Evolutionary conservation across 2,329 filamentous ascomycete species (phyloP).

Genomic region (Metarhizium brunneum): DNA sequence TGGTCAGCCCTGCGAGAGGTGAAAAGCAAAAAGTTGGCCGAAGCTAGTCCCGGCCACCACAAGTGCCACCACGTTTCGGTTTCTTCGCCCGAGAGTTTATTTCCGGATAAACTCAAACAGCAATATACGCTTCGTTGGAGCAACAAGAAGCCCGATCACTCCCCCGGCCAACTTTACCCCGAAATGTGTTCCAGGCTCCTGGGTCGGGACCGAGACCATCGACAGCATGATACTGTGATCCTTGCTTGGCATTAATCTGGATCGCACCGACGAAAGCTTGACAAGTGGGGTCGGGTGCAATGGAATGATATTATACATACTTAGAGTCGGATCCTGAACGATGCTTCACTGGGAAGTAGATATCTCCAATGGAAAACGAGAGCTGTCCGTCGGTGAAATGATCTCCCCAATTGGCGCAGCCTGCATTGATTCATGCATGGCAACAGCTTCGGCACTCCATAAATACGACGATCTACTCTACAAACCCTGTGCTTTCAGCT

Average conservation of each 20-base stretch:
- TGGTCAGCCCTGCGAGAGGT: background rate
- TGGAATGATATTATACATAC: background rate
- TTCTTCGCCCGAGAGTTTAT: background rate
- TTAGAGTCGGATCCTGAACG: too few relatives aligned
- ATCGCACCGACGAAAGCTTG: background rate
- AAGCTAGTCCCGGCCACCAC: background rate
- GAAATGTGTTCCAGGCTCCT: background rate
- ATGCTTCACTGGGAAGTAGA: background rate
- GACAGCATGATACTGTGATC: background rate
- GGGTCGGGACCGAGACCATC: background rate
- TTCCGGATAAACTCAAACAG: background rate
- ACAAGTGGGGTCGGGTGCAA: background rate
- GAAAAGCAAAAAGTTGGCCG: background rate
- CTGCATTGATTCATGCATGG: background rate
- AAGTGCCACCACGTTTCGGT: background rate
- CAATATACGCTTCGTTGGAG: background rate
- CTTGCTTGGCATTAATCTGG: background rate
- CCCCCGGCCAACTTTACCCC: too few relatives aligned
- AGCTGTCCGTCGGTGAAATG: background rate
- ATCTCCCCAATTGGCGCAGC: background rate
- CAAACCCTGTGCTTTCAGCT: too few relatives aligned
- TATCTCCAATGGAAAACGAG: background rate
- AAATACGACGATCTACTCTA: too few relatives aligned
- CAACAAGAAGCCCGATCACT: too few relatives aligned
- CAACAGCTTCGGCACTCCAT: background rate